Conservation (phyloP, 768 basidiomycete genomes). For the Leucocoprinus leucothites region DNA sequence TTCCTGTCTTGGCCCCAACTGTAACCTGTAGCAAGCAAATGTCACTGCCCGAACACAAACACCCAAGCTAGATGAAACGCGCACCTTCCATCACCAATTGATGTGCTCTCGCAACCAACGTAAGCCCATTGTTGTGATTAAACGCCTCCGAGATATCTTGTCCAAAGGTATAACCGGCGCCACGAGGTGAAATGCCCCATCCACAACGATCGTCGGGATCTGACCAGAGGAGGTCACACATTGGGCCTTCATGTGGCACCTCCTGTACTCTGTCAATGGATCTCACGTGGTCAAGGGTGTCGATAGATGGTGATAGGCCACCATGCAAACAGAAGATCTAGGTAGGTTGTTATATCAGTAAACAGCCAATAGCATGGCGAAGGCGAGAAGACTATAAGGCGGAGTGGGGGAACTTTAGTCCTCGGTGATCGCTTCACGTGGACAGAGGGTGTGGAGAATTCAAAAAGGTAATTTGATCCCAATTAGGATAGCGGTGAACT, state of each 20-base stretch:
- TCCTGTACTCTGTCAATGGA: constrained; percentile 99
- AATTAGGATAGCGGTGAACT: neutral
- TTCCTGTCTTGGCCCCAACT: constrained; percentile 99
- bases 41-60: neutral
- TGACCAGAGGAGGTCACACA: constrained; percentile 99
- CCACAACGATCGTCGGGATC: constrained; percentile 99
- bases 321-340: constrained; percentile 99
- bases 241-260: constrained; percentile 98
- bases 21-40: constrained; percentile 50
- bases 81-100: constrained; percentile 96
- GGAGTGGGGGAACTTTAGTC: neutral
- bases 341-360: constrained; percentile 11
- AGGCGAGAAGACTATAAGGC: constrained; percentile 10
- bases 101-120: constrained; percentile 91
- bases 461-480: constrained; percentile 4
- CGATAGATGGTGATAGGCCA: constrained; percentile 96
- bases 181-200: constrained; percentile 98
- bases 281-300: constrained; percentile 98
- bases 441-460: neutral
- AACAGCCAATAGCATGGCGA: constrained; percentile 8
- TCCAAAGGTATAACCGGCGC: constrained; percentile 98
- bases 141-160: constrained; percentile 99
- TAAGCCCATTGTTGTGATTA: constrained; percentile 98
- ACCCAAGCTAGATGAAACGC: constrained; percentile 22
- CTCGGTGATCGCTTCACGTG: constrained; percentile 1